phyloP scores from a whole-genome alignment of 2,329 filamentous ascomycete genomes.

The Furcasterigmium sp. region DNA sequence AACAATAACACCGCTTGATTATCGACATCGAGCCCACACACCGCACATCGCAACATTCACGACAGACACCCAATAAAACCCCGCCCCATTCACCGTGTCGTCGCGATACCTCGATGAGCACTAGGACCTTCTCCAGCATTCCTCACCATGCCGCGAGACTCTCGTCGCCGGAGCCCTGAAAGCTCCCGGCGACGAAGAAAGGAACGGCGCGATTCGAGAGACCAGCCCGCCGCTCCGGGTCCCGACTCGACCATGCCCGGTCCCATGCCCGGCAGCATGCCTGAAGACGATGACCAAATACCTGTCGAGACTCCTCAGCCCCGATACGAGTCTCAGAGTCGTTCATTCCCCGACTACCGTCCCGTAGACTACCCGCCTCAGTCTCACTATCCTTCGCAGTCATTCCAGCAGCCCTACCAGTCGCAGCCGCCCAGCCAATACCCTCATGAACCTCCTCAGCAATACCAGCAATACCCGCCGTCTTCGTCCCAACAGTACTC shows the following conservation, averaged over 20 bases:
- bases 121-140: slow-evolving; percentile 4
- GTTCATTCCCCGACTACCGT: slow-evolving; percentile 2
- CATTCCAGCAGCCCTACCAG: slow-evolving; percentile 1
- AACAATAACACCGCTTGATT: slow-evolving; percentile 13
- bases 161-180: slow-evolving; percentile 52
- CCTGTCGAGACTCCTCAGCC: not conserved
- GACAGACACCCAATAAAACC: not conserved
- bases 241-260: slow-evolving; percentile 4
- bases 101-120: slow-evolving; percentile 7
- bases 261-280: slow-evolving; percentile 4
- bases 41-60: not conserved
- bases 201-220: slow-evolving; percentile 10
- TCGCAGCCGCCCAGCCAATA: slow-evolving; percentile 9
- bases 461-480: slow-evolving; percentile 10
- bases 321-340: not conserved
- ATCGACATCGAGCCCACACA: not conserved
- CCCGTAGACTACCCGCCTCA: too few relatives aligned
- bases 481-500: slow-evolving; percentile 3
- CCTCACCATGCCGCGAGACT: slow-evolving; percentile 46
- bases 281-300: not conserved
- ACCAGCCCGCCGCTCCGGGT: slow-evolving; percentile 6
- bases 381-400: not conserved
- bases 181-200: slow-evolving; percentile 43
- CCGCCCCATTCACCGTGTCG: slow-evolving; percentile 1
- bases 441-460: slow-evolving; percentile 16